Base-by-base conservation (phyloP, 768 basidiomycete genomes). In the Coprinopsis marcescibilis region DNA sequence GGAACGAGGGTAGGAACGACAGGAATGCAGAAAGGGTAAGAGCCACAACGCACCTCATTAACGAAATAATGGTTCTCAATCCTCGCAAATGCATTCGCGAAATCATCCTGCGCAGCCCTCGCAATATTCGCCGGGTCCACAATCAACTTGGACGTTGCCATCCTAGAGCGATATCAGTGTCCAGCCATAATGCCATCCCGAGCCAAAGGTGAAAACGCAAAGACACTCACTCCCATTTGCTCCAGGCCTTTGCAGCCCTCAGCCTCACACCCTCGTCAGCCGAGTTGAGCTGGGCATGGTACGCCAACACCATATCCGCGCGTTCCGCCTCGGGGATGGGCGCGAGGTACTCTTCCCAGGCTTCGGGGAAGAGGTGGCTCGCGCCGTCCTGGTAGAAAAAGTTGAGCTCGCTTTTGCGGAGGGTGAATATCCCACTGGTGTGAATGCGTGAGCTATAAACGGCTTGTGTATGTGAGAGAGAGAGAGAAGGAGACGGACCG, bases 361-460 rank as follows among this genome's bases (percentile, higher is more conserved):
- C 89, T 65, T 91, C 87, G 0, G 90, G 89, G 72, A 91, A 92
- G 24, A 90, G 63, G 60, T 85, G 81, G 3, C 83, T 83, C 10
- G 88, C 67, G 12, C 90, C 90, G 2, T 87, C 78, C 68, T 93
- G 91, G 64, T 94, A 96, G 71, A 96, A 95, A 71, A 93, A 97
- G 15, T 77, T 75, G 32, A 96, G 76, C 65, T 97, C 93, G 55
- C 82, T 86, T 70, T 81, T 83, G 20, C 89, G 73, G 15, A 96
- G 71, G 17, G 87, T 86, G 60, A 96, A 95, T 45, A 97, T 92
- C 0, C 94, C 94, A 29, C 87, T 89, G 52, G 10, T 14, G 39
- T 42, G 46, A 4, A 14, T 20, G 43, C 37, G 7, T 20, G 7
- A 44, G 14, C 21, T 32, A 8, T 13, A 4, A 24, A 3, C 11